Evolutionary conservation across 805 yeast genomes (phyloP).

Genomic region (Ogataea polymorpha): DNA sequence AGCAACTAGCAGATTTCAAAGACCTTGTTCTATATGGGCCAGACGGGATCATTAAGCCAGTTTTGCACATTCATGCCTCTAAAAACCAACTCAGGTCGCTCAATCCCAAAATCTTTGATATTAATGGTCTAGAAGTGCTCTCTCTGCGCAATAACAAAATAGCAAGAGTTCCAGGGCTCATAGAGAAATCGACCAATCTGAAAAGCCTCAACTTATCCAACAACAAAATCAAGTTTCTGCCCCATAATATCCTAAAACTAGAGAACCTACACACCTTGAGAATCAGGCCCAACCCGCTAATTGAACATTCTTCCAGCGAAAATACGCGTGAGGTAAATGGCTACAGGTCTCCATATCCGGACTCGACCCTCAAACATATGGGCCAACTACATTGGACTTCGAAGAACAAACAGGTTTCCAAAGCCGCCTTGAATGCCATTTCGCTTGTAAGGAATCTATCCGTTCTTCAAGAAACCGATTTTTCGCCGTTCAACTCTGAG

Average conservation of each 20-base stretch:
- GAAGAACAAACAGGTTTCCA: constrained; percentile 22
- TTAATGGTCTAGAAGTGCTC: constrained; percentile 47
- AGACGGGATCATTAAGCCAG: constrained; percentile 34
- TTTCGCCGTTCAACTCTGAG: constrained; percentile 9
- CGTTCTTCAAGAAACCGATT: constrained; percentile 32
- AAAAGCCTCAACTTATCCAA: constrained; percentile 51
- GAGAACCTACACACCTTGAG: constrained; percentile 41
- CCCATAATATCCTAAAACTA: constrained; percentile 50
- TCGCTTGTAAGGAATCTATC: constrained; percentile 30
- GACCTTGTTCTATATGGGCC: constrained; percentile 45
- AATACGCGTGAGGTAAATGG: constrained; percentile 14
- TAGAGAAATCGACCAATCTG: constrained; percentile 39
- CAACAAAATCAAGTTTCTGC: constrained; percentile 49
- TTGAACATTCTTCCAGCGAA: constrained; percentile 21
- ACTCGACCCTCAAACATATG: constrained; percentile 20
- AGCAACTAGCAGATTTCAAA: constrained; percentile 55
- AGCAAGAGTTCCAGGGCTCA: constrained; percentile 46
- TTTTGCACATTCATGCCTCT: constrained; percentile 47
- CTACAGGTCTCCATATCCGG: constrained; percentile 23
- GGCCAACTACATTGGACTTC: constrained; percentile 32
- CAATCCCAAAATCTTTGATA: constrained; percentile 49
- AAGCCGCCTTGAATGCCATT: constrained; percentile 21
- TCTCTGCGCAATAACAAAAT: constrained; percentile 50
- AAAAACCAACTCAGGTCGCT: constrained; percentile 47
- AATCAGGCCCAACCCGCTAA: constrained; percentile 54